Percentiles rank a stretch among this genome's conserved stretches.
phyloP scores from a whole-genome alignment of 2,329 filamentous ascomycete genomes.

The Xylaria polymorpha region DNA sequence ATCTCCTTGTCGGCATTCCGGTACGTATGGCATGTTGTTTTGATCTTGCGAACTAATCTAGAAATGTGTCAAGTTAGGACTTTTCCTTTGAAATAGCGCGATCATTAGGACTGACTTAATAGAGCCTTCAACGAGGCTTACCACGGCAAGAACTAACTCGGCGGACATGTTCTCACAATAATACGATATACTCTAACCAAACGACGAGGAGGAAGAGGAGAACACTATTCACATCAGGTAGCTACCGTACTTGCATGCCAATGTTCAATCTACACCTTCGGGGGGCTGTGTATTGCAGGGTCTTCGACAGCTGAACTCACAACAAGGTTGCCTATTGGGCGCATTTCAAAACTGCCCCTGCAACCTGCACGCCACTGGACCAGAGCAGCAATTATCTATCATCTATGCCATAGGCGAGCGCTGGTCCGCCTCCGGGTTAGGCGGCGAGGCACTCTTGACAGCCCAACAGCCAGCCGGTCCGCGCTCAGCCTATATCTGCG shows the following conservation, averaged over 20 bases:
- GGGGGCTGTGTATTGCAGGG: conserved; percentile 21
- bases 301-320: conserved; percentile 17
- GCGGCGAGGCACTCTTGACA: conserved; percentile 15
- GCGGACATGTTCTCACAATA: conserved; percentile 9
- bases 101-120: conserved; percentile 15
- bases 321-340: conserved; percentile 9
- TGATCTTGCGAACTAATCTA: conserved; percentile 23
- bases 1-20: conserved; percentile 16
- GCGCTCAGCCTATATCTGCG: neutral
- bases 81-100: neutral
- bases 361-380: neutral
- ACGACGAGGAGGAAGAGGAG: neutral
- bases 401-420: neutral
- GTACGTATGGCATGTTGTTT: conserved; percentile 21
- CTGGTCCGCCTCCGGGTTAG: neutral
- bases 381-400: neutral
- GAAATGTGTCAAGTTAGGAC: neutral
- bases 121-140: conserved; percentile 22
- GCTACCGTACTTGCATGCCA: neutral
- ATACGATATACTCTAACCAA: neutral
- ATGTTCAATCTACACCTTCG: neutral
- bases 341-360: conserved; percentile 8
- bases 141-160: conserved; percentile 17
- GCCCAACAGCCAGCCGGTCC: conserved; percentile 4
- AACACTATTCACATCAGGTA: neutral